Evolutionary conservation across 768 basidiomycete genomes (phyloP), one percentile per base, ranked within the genome.

Genomic region (Rhizopogon vinicolor): DNA sequence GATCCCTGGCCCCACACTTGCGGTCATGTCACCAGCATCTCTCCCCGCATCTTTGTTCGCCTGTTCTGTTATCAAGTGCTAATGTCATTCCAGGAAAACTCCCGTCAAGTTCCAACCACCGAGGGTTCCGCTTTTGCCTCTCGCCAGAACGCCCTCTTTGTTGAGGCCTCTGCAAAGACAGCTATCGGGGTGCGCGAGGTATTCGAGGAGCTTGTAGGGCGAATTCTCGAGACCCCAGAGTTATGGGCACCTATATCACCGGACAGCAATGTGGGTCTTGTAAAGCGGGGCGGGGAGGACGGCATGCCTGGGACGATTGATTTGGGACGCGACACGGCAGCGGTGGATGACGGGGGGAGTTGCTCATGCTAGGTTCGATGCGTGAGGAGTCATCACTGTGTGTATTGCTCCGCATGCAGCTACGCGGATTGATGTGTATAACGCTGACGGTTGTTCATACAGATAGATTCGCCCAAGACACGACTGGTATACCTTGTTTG

Each of bases 81-180:
- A 14, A 49, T 39, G 19, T 5, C 19, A 12, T 9, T 54, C 44
- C 63, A 94, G 92, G 95, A 97, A 65, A 91, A 88, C 72, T 92
- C 91, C 9, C 83, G 96, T 3, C 88, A 93, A 67, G 95, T 99
- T 3, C 69, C 90, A 0, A 84, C 82, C 5, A 72, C 80, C 0
- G 93, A 98, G 65, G 96, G 85, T 1, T 73, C 83, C 56, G 78
- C 79, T 1, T 98, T 96, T 61, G 96, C 96, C 0, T 74, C 75
- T 25, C 81, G 89, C 33, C 92, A 93, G 80, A 81, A 82, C 16
- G 89, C 87, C 18, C 74, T 93, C 44, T 98, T 98, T 72, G 75
- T 98, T 42, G 96, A 98, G 73, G 86, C 92, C 1, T 91, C 88
- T 0, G 96, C 96, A 0, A 98, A 98, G 83, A 97, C 92, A 0